phyloP scores from a whole-genome alignment of 1,284 basidiomycete species.

The Xanthoconium separans region DNA sequence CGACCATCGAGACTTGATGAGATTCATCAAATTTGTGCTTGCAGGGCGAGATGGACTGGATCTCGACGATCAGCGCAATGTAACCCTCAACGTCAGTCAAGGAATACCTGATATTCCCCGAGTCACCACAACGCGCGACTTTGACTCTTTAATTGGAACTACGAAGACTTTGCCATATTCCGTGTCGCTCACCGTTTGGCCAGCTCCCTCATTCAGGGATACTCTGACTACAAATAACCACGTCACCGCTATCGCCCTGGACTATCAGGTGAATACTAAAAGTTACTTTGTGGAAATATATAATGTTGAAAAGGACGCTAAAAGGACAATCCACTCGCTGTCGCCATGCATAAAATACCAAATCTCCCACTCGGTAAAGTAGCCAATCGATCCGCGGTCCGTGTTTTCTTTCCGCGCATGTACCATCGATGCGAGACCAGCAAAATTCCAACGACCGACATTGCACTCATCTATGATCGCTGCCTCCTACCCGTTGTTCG shows the following conservation, averaged over 20 bases:
- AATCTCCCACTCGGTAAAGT: constrained; percentile 14
- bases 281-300: neutral
- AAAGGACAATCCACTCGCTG: neutral
- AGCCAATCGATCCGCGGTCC: neutral
- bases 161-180: constrained; percentile 1
- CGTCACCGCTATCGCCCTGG: neutral
- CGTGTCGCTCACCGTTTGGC: constrained; percentile 7
- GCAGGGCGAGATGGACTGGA: neutral
- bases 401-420: constrained; percentile 10
- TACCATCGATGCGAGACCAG: neutral
- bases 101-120: neutral
- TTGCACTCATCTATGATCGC: neutral
- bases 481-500: neutral
- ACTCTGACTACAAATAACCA: constrained; percentile 5
- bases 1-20: neutral
- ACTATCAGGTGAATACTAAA: neutral
- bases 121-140: constrained; percentile 1
- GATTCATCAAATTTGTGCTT: constrained; percentile 12
- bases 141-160: constrained; percentile 11
- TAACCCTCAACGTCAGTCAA: constrained; percentile 7
- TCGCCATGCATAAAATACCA: constrained; percentile 12
- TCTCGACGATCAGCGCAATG: neutral
- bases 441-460: neutral
- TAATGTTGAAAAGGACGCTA: neutral
- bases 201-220: constrained; percentile 8